These are phyloP conservation scores for Cutaneotrichosporon cavernicola DNA, from an alignment of 1,284 basidiomycete species.

Conservation along the genomic window DNA sequence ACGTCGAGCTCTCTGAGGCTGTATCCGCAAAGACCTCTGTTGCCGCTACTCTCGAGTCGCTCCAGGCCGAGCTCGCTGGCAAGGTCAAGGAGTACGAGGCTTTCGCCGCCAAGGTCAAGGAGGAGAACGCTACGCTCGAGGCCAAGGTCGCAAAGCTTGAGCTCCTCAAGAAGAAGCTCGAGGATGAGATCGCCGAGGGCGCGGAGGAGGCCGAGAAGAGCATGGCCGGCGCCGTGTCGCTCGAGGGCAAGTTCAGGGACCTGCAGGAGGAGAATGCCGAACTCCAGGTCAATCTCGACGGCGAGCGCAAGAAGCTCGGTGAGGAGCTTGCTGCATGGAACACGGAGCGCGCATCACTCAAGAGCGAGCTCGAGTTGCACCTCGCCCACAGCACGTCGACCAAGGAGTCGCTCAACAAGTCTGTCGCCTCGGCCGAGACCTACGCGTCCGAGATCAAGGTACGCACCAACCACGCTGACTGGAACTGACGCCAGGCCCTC, in stretches of 20 bases:
- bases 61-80: constrained; percentile 21
- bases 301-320: constrained; percentile 16
- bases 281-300: constrained; percentile 24
- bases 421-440: constrained; percentile 16
- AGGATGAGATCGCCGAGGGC: constrained; percentile 29
- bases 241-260: constrained; percentile 28
- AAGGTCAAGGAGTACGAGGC: constrained; percentile 22
- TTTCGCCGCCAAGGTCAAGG: constrained; percentile 11
- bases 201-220: constrained; percentile 35
- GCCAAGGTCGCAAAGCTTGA: constrained; percentile 29
- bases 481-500: constrained; percentile 15
- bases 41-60: constrained; percentile 15
- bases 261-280: constrained; percentile 31
- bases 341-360: constrained; percentile 21
- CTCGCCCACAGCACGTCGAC: constrained; percentile 12
- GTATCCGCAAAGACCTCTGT: constrained; percentile 14
- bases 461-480: background rate
- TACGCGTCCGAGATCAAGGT: constrained; percentile 28
- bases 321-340: constrained; percentile 21
- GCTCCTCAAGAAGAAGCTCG: constrained; percentile 24
- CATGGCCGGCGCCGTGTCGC: constrained; percentile 16
- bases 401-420: constrained; percentile 19
- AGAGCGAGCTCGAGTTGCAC: constrained; percentile 16
- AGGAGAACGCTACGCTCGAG: constrained; percentile 23
- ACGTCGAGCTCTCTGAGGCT: constrained; percentile 14